Base-by-base conservation (phyloP, 148 eudicot species). In the Gaultheria prostrata region DNA sequence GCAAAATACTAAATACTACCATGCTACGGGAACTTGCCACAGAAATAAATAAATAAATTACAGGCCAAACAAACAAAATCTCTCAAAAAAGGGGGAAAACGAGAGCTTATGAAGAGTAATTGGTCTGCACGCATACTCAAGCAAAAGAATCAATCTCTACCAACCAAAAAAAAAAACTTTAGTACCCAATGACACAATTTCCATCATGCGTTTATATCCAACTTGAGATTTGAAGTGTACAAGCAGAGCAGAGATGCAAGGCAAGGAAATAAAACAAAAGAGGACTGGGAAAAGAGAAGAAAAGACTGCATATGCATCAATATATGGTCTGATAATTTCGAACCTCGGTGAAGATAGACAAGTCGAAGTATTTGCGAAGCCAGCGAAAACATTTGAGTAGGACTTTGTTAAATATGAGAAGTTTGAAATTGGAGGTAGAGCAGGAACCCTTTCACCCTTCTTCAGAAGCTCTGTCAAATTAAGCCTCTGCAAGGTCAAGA, bases 351-450 rank as follows among this genome's bases (percentile, higher is more conserved):
- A 89, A 67, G 92, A 76, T 49, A 86, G 83, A 75, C 90, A 86
- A 70, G 89, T 85, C 51, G 91, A 79, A 83, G 88, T 85, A 81
- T 84, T 90, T 69, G 92, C 86, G 80, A 90, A 89, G 46, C 95
- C 95, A 3, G 93, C 89, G 82, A 89, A 94, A 67, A 94, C 98
- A 88, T 94, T 94, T 54, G 98, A 93, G 88, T 88, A 93, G 69
- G 98, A 92, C 90, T 93, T 92, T 48, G 98, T 94, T 78, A 94
- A 85, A 82, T 94, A 94, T 61, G 98, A 89, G 82, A 94, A 94
- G 86, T 94, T 94, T 83, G 89, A 82, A 51, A 90, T 88, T 20
- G 98, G 94, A 12, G 94, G 92, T 35, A 94, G 88, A 85, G 93
- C 89, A 69, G 95, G 93, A 50, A 94, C 91, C 85, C 90, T 85